Percentiles rank a stretch among this genome's conserved stretches.
Conservation (phyloP, 306 rosid species). For the Alnus glutinosa region DNA sequence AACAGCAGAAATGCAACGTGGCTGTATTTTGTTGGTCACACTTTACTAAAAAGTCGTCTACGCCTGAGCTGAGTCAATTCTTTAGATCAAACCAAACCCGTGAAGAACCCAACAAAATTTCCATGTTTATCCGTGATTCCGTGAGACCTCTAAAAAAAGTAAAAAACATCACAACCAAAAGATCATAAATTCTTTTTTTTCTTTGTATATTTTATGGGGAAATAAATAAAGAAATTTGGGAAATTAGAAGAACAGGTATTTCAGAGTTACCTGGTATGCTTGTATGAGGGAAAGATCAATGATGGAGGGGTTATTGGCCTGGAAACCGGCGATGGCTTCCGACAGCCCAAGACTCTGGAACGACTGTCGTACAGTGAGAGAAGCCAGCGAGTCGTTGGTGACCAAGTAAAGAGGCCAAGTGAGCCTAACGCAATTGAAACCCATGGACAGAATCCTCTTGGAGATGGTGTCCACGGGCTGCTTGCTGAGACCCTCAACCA, state of each 20-base stretch:
- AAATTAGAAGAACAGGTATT: neutral
- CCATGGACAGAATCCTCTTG: constrained; percentile 47
- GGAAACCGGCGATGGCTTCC: constrained; percentile 57
- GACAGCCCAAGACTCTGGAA: constrained; percentile 55
- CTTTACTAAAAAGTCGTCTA: neutral
- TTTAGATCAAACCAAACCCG: neutral
- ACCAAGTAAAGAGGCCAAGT: constrained; percentile 74
- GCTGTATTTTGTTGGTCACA: neutral
- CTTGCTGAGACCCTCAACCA: constrained; percentile 88
- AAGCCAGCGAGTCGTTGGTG: constrained; percentile 62
- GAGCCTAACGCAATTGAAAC: constrained; percentile 91
- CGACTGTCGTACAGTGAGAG: constrained; percentile 70
- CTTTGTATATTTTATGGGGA: neutral
- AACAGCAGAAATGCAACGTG: neutral
- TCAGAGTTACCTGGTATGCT: constrained; percentile 64
- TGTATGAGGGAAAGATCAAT: constrained; percentile 63
- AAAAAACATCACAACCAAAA: neutral
- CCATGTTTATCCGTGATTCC: neutral
- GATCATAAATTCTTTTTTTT: neutral
- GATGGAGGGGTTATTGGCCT: constrained; percentile 69
- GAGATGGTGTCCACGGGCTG: constrained; percentile 66
- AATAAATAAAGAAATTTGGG: neutral
- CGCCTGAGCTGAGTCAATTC: neutral
- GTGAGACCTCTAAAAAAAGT: neutral
- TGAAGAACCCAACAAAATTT: neutral